A percentile compares a stretch with the other conserved stretches of the same genome.
phyloP scores from a whole-genome alignment of 768 basidiomycete species.

The Pholiota molesta region DNA sequence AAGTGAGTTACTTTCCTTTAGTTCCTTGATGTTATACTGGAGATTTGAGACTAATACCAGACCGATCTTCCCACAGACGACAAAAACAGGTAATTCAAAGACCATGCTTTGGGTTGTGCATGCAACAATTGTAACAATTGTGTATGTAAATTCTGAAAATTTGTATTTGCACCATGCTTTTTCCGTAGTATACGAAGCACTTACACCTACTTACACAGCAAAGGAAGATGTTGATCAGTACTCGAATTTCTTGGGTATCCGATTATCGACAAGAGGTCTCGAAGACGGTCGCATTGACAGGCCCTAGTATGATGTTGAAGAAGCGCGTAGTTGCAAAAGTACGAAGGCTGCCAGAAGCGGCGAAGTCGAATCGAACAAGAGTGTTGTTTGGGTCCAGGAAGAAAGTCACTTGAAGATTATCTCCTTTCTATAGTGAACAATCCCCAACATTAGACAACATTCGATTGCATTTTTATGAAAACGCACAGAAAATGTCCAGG shows the following conservation, averaged over 20 bases:
- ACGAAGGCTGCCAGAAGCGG: constrained; percentile 26
- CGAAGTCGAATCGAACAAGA: constrained; percentile 32
- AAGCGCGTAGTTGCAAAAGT: constrained; percentile 33
- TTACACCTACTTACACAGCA: too few species aligned
- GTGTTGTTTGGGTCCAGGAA: constrained; percentile 29
- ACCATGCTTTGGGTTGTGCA: constrained; percentile 6
- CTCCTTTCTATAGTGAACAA: constrained; percentile 11
- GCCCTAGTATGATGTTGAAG: constrained; percentile 31
- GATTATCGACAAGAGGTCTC: constrained; percentile 23
- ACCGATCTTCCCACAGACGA: neutral
- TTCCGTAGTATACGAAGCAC: too few species aligned
- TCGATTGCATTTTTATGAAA: neutral
- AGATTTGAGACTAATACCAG: neutral
- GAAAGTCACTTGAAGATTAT: constrained; percentile 19
- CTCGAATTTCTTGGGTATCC: neutral
- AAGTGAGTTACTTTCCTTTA: too few species aligned
- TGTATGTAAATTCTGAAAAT: too few species aligned
- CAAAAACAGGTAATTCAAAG: neutral
- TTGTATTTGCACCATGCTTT: too few species aligned
- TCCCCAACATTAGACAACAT: neutral
- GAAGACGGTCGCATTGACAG: constrained; percentile 28
- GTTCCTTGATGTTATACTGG: neutral
- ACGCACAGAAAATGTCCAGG: constrained; percentile 22
- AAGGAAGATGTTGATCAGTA: too few species aligned
- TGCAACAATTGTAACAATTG: neutral